These are phyloP conservation scores for Phellopilus nigrolimitatus DNA, from an alignment of 1,284 basidiomycete genomes.

Conservation along the genomic window DNA sequence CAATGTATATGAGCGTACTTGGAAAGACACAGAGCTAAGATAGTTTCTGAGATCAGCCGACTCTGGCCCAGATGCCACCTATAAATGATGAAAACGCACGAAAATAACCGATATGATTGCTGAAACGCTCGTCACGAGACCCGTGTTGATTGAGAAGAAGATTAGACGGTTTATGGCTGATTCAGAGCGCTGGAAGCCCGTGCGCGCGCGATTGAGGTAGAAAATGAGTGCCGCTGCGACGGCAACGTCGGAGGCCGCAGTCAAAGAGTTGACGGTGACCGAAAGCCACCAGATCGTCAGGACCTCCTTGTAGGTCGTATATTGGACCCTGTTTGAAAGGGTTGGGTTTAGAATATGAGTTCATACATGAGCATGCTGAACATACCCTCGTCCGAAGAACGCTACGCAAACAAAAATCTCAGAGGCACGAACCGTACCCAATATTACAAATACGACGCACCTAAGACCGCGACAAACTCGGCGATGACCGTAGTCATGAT, in stretches of 20 bases:
- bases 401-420: neutral
- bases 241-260: slow-evolving; percentile 4
- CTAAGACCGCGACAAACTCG: neutral
- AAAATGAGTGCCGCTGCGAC: slow-evolving; percentile 6
- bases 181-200: slow-evolving; percentile 8
- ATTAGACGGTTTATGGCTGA: slow-evolving; percentile 9
- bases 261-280: neutral
- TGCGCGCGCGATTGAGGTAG: slow-evolving; percentile 5
- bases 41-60: too few relatives aligned
- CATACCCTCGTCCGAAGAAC: neutral
- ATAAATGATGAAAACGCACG: too few relatives aligned
- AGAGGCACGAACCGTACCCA: too few relatives aligned
- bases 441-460: neutral
- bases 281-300: neutral
- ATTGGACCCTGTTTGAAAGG: neutral
- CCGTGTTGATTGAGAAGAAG: slow-evolving; percentile 12
- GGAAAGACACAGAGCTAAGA: too few relatives aligned
- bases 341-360: neutral
- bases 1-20: too few relatives aligned
- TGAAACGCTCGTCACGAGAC: slow-evolving; percentile 2
- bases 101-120: slow-evolving; percentile 8
- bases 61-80: too few relatives aligned
- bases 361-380: neutral
- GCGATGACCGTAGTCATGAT: neutral
- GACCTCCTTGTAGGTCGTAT: neutral